A percentile compares a stretch with the other conserved stretches of the same genome.
phyloP scores from a whole-genome alignment of 495 filamentous ascomycete genomes.

The Lepidopterella palustris region DNA sequence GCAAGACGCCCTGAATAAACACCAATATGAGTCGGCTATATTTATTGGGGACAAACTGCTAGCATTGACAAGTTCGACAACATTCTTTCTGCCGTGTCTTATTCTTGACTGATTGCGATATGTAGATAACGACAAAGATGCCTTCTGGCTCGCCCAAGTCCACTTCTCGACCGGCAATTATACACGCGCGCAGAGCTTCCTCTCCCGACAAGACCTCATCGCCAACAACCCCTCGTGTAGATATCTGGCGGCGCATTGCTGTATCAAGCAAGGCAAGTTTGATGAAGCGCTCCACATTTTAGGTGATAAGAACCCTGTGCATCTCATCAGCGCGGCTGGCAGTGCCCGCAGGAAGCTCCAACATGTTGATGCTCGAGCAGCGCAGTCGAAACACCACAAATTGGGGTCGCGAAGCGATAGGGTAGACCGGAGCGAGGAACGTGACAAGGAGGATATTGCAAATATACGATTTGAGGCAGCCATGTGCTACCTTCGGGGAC shows the following conservation, averaged over 20 bases:
- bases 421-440: constrained; percentile 55
- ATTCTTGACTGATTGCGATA: constrained; percentile 10
- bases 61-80: constrained; percentile 73
- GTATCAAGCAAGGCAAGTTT: constrained; percentile 82
- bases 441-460: constrained; percentile 60
- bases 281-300: constrained; percentile 83
- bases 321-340: constrained; percentile 63
- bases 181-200: constrained; percentile 75
- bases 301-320: constrained; percentile 84
- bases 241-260: constrained; percentile 88
- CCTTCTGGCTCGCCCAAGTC: constrained; percentile 88
- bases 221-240: constrained; percentile 74
- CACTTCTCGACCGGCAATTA: constrained; percentile 94
- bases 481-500: constrained; percentile 92
- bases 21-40: constrained; percentile 91
- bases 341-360: constrained; percentile 56
- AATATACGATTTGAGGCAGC: constrained; percentile 83
- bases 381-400: constrained; percentile 44
- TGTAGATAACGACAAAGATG: constrained; percentile 82
- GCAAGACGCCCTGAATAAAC: constrained; percentile 85
- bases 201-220: constrained; percentile 79
- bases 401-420: constrained; percentile 41
- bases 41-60: constrained; percentile 96
- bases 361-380: constrained; percentile 37
- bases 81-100: not conserved